A percentile compares a stretch with the other conserved stretches of the same genome.
Evolutionary conservation across 2,329 filamentous ascomycete genomes (phyloP).

Genomic region (Penicillium sp.): DNA sequence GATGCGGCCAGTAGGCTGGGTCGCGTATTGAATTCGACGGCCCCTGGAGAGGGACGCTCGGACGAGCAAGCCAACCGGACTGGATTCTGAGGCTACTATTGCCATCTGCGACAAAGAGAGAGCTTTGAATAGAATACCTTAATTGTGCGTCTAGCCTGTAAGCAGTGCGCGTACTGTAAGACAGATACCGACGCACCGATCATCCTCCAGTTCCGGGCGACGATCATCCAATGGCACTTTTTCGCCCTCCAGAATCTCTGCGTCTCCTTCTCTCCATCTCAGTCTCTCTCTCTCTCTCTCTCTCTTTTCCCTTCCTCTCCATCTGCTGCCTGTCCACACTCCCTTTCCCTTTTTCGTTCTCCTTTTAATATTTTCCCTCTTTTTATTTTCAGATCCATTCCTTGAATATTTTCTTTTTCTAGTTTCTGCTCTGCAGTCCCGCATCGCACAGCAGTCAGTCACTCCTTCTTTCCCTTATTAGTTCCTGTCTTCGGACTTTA

Average conservation of each 20-base stretch:
- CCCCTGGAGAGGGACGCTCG: conserved; percentile 10
- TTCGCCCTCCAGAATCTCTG: conserved; percentile 24
- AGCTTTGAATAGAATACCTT: conserved; percentile 2
- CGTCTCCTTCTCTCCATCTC: conserved; percentile 25
- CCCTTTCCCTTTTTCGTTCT: conserved; percentile 29
- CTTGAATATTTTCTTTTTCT: conserved; percentile 22
- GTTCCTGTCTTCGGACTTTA: conserved; percentile 29
- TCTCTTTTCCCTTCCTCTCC: conserved; percentile 28
- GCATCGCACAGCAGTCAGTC: conserved; percentile 19
- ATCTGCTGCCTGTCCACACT: conserved; percentile 20
- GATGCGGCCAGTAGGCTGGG: conserved; percentile 5
- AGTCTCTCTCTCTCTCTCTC: conserved; percentile 26
- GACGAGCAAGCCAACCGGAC: not conserved
- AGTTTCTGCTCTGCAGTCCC: conserved; percentile 23
- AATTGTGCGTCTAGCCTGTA: conserved; percentile 15
- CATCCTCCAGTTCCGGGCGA: conserved; percentile 25
- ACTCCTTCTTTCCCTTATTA: conserved; percentile 27
- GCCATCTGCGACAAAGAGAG: not conserved
- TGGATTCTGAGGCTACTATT: conserved; percentile 6
- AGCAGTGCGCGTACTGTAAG: conserved; percentile 17
- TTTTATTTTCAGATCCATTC: conserved; percentile 17
- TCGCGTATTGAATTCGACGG: conserved; percentile 10
- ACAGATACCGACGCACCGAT: conserved; percentile 18
- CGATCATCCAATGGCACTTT: conserved; percentile 30
- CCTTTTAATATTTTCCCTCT: conserved; percentile 22